Evolutionary conservation across 1,284 basidiomycete species (phyloP), one percentile per base, ranked within the genome.

Genomic region (Xerocomus nothofagi): DNA sequence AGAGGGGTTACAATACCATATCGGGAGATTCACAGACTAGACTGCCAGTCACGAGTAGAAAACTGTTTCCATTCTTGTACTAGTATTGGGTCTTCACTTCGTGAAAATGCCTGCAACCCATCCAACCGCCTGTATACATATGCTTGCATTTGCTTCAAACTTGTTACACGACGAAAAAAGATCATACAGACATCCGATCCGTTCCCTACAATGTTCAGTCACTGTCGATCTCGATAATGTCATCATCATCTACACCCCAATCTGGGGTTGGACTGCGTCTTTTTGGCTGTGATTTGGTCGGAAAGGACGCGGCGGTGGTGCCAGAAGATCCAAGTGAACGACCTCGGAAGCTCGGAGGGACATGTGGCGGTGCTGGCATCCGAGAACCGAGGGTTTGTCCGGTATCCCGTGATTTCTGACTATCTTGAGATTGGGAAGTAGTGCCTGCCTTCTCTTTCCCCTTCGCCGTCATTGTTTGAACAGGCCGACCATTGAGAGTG

Each of bases 211-310:
- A 37, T 40, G 38, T 44, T 66, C 53, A 84, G 62, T 91, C 88
- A 59, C 85, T 88, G 60, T 90, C 85, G 60, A 88, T 82, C 64
- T 82, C 81, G 47, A 89, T 86, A 29, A 81, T 76, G 39, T 86
- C 84, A 53, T 88, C 87, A 34, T 86, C 83, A 52, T 88, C 85
- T 15, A 90, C 83, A 30, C 86, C 86, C 74, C 80, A 89, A 56
- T 89, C 87, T 21, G 86, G 86, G 7, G 84, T 79, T 12, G 84
- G 85, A 61, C 84, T 88, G 46, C 82, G 73, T 54, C 71, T 51
- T 24, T 70, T 71, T 32, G 66, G 53, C 17, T 67, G 61, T 17
- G 60, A 55, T 44, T 57, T 65, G 26, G 57, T 60, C 45, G 72
- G 71, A 9, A 70, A 68, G 17, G 81, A 78, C 15, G 80, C 69